Conservation (phyloP, 306 rosid genomes). For the Quercus parvula region DNA sequence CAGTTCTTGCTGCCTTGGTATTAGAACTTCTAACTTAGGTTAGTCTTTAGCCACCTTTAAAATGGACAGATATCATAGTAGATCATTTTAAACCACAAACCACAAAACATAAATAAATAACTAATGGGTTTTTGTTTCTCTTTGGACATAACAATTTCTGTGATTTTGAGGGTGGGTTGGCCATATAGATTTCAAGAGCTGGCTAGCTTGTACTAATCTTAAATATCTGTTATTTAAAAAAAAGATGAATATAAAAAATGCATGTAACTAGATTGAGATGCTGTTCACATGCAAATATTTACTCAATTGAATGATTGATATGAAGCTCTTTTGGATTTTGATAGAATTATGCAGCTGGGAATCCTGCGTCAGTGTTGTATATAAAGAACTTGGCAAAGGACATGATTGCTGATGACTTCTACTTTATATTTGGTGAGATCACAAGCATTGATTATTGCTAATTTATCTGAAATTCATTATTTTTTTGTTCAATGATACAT, state of each 20-base stretch:
- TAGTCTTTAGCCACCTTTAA: too few species aligned
- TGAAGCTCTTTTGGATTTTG: constrained; percentile 35
- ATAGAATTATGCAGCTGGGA: constrained; percentile 86
- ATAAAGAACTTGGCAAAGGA: constrained; percentile 96
- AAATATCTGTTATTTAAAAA: neutral
- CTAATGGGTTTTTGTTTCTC: too few species aligned
- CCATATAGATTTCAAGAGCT: too few species aligned
- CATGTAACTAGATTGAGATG: neutral
- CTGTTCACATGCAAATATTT: constrained; percentile 2
- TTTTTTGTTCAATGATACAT: neutral
- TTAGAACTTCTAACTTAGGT: too few species aligned
- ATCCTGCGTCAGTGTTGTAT: constrained; percentile 81
- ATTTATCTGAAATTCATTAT: neutral
- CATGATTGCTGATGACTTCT: constrained; percentile 69
- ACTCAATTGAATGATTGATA: constrained; percentile 7
- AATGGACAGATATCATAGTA: too few species aligned
- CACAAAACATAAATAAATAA: too few species aligned
- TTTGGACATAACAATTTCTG: too few species aligned
- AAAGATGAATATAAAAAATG: neutral
- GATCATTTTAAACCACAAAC: too few species aligned
- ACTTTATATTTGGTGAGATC: constrained; percentile 78
- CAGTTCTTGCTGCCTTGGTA: too few species aligned
- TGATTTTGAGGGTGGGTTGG: too few species aligned
- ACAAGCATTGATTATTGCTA: constrained; percentile 3
- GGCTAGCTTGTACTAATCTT: neutral